Conservation (phyloP, 768 basidiomycete species). For the Lentinula aciculospora region DNA sequence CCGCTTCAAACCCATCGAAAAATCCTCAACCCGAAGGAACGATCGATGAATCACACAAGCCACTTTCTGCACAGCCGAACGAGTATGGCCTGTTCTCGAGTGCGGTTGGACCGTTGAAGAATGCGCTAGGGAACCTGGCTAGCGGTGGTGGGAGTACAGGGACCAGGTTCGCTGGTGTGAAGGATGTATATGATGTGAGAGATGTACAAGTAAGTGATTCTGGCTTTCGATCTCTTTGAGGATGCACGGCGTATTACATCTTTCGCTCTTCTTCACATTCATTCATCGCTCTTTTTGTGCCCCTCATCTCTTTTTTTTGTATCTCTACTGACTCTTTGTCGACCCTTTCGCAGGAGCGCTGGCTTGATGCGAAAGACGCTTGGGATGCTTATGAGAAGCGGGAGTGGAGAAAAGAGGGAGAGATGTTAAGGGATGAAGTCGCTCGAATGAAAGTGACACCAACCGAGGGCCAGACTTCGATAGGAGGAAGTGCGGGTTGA, state of each 20-base stretch:
- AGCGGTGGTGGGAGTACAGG: background rate
- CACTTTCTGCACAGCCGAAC: slow-evolving; percentile 53
- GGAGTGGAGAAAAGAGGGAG: slow-evolving; percentile 75
- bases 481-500: too few relatives aligned
- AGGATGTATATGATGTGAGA: slow-evolving; percentile 37
- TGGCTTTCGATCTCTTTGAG: background rate
- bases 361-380: slow-evolving; percentile 80
- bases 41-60: slow-evolving; percentile 25
- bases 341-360: slow-evolving; percentile 65
- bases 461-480: background rate
- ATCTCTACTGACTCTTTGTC: too few relatives aligned
- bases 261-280: too few relatives aligned
- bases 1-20: slow-evolving; percentile 8
- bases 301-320: too few relatives aligned
- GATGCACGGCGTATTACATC: too few relatives aligned
- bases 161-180: background rate
- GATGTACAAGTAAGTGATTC: slow-evolving; percentile 39
- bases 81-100: slow-evolving; percentile 61
- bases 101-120: slow-evolving; percentile 46
- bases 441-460: slow-evolving; percentile 16
- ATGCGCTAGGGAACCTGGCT: background rate
- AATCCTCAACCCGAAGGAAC: slow-evolving; percentile 25
- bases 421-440: slow-evolving; percentile 41
- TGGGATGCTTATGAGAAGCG: slow-evolving; percentile 79
- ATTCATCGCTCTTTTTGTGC: too few relatives aligned